phyloP scores from a whole-genome alignment of 192 early-diverging fungal genomes.

The Endogone sp. region DNA sequence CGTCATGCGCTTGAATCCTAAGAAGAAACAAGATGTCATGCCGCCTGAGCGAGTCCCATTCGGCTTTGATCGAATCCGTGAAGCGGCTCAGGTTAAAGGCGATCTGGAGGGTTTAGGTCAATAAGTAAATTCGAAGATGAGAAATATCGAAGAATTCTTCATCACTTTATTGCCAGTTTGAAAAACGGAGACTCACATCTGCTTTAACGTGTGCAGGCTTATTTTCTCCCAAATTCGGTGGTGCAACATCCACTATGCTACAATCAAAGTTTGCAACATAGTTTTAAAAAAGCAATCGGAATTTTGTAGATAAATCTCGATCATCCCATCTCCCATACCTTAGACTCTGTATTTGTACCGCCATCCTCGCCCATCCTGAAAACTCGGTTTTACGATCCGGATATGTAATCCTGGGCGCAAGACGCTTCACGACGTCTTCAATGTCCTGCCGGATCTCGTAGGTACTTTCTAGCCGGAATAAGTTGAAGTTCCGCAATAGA shows the following conservation, averaged over 20 bases:
- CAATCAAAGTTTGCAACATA: not conserved
- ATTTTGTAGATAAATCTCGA: slow-evolving; percentile 18
- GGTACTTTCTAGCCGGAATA: slow-evolving; percentile 80
- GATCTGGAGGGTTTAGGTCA: slow-evolving; percentile 8
- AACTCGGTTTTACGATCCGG: slow-evolving; percentile 68
- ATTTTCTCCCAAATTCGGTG: slow-evolving; percentile 65
- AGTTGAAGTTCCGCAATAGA: slow-evolving; percentile 76
- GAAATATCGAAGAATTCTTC: too few species aligned
- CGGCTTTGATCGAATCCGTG: slow-evolving; percentile 65
- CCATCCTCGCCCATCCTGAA: slow-evolving; percentile 93
- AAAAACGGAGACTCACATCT: slow-evolving; percentile 55
- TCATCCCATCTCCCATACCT: slow-evolving; percentile 14
- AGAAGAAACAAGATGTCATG: slow-evolving; percentile 90
- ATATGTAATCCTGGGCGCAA: slow-evolving; percentile 60
- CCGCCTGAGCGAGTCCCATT: slow-evolving; percentile 87
- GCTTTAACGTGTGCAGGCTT: slow-evolving; percentile 75
- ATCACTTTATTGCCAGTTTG: not conserved
- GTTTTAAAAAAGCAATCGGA: not conserved
- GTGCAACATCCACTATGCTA: slow-evolving; percentile 67
- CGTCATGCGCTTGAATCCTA: slow-evolving; percentile 54
- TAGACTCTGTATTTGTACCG: slow-evolving; percentile 63
- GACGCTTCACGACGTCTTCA: slow-evolving; percentile 79
- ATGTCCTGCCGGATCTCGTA: slow-evolving; percentile 86
- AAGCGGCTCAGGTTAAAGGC: slow-evolving; percentile 62
- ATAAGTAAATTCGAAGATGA: not conserved